phyloP scores from a whole-genome alignment of 208 protist genomes.

The Angomonas deanei region DNA sequence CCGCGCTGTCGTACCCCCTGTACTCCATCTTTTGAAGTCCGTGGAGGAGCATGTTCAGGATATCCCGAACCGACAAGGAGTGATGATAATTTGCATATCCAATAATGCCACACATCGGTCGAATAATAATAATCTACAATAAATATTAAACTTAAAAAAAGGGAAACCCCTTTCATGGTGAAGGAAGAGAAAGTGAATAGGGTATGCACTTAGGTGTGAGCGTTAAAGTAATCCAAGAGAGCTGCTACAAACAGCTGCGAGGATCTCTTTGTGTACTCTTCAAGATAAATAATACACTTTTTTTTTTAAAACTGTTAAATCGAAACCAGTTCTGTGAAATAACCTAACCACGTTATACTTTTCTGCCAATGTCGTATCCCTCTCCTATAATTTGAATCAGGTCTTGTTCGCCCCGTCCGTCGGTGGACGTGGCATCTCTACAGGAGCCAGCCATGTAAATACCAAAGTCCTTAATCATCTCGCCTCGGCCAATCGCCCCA shows the following conservation, averaged over 20 bases:
- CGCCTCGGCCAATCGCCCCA: constrained; percentile 61
- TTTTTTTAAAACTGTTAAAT: constrained; percentile 3
- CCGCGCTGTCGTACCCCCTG: constrained; percentile 94
- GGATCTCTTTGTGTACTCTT: no score
- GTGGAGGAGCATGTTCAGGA: constrained; percentile 67
- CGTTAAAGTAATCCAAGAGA: no score
- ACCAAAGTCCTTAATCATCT: constrained; percentile 73
- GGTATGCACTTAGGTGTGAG: neutral
- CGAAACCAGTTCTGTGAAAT: neutral
- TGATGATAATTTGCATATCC: constrained; percentile 63
- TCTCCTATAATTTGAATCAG: constrained; percentile 78
- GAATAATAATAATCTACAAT: neutral
- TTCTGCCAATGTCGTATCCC: constrained; percentile 80
- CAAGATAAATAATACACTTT: neutral
- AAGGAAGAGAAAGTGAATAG: neutral
- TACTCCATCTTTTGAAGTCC: constrained; percentile 93
- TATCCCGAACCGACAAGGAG: constrained; percentile 28
- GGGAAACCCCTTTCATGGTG: no score
- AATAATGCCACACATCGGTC: constrained; percentile 88
- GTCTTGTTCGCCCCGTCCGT: constrained; percentile 81
- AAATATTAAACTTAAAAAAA: neutral
- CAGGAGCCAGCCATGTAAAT: constrained; percentile 75
- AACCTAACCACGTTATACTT: constrained; percentile 32
- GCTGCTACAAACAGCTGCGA: no score
- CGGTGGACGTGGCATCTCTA: constrained; percentile 66